Evolutionary conservation across 768 basidiomycete genomes (phyloP), one percentile per base, ranked within the genome.

Genomic region (Rhodosporidiobolus odoratus): DNA sequence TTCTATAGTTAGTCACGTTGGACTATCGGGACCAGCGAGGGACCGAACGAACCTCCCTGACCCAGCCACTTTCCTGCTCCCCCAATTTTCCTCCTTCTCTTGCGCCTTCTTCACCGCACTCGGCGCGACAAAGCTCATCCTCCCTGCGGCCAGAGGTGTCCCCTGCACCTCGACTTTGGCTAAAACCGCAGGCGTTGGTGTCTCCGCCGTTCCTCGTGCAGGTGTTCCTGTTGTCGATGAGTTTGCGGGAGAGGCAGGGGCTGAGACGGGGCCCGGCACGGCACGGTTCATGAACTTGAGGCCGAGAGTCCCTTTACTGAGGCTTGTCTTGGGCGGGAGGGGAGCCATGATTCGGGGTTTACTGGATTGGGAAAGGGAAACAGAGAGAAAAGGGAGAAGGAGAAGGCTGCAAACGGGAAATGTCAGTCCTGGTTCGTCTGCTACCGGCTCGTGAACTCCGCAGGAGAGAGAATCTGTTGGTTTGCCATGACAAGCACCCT

Each of bases 271-370:
- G 12, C 48, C 48, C 21, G 70, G 65, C 2, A 23, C 15, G 0
- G 43, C n/a, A 34, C 70, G 48, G 43, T 63, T 64, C 65, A 74
- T 74, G 59, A 74, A 74, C 58, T 70, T 70, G 62, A 74, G 73
- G 2, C 68, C 68, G 19, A 67, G 58, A 1, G 73, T 74, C 2
- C 68, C 68, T 48, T 73, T 73, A 23, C 32, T 37, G 50, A 73
- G 60, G n/a, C 61, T 57, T 8, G 45, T 38, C 23, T 56, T 60
- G 30, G 67, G 48, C 7, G 41, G 15, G n/a, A n/a, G 38, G 35
- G 68, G 40, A 38, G 62, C 27, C 40, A 54, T 54, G 9, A n/a
- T 50, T 9, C n/a, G n/a, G n/a, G n/a, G n/a, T n/a, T 16, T 50
- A n/a, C 52, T 27, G 8, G 52, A 30, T 8, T n/a, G 27, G 15